These are phyloP conservation scores for Polytrichum formosum DNA, from an alignment of 225 moss, liverwort and hornwort species.

Conservation along the genomic window DNA sequence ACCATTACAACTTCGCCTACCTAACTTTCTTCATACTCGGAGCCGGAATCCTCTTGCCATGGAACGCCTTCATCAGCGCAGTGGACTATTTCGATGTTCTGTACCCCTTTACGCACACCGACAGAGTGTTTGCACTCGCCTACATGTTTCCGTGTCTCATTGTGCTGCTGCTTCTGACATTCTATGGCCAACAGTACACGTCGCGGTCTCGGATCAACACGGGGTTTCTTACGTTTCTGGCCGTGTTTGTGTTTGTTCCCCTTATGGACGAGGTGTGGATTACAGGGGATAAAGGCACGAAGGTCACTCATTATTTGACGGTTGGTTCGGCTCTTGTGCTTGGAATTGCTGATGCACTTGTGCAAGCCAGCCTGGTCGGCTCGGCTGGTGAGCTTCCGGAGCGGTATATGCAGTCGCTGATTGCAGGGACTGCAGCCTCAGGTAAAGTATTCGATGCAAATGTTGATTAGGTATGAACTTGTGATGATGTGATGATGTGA, in stretches of 20 bases:
- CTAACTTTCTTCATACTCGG: slow-evolving; percentile 61
- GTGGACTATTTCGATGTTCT: slow-evolving; percentile 80
- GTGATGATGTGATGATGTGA: too few species aligned
- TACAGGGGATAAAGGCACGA: slow-evolving; percentile 44
- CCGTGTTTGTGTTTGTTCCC: slow-evolving; percentile 52
- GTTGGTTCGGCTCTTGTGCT: slow-evolving; percentile 40
- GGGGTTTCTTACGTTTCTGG: slow-evolving; percentile 50
- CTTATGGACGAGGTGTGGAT: slow-evolving; percentile 63
- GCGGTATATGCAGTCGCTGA: slow-evolving; percentile 85
- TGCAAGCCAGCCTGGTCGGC: slow-evolving; percentile 74
- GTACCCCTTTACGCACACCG: slow-evolving; percentile 64
- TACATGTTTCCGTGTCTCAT: slow-evolving; percentile 66
- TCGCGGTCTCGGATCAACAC: slow-evolving; percentile 52
- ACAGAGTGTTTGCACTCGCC: slow-evolving; percentile 76
- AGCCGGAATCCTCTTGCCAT: slow-evolving; percentile 64
- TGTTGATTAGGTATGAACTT: too few species aligned
- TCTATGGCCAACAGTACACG: slow-evolving; percentile 56
- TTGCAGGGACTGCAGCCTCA: slow-evolving; percentile 79
- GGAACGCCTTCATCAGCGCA: slow-evolving; percentile 80
- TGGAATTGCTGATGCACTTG: slow-evolving; percentile 67
- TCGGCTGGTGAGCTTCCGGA: slow-evolving; percentile 80
- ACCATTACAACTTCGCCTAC: slow-evolving; percentile 65
- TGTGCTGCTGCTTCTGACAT: slow-evolving; percentile 40
- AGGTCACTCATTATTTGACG: slow-evolving; percentile 46
- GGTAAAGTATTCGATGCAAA: slow-evolving; percentile 26